Evolutionary conservation across 2,329 filamentous ascomycete genomes (phyloP).

Genomic region (Myotisia sp.): DNA sequence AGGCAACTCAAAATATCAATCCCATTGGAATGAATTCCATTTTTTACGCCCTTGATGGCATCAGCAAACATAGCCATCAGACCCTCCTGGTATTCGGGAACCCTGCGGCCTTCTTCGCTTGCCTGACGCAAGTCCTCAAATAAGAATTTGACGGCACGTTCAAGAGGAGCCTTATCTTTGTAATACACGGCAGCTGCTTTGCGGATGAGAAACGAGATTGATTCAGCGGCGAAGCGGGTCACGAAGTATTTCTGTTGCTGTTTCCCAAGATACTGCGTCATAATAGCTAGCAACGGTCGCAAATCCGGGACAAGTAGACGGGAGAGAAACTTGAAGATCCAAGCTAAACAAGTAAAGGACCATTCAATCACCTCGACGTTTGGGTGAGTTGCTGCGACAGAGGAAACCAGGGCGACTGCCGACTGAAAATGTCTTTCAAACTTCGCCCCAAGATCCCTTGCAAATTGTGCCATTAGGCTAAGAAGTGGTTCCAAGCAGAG

Average conservation of each 20-base stretch:
- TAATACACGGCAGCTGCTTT: conserved; percentile 70
- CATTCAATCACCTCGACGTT: conserved; percentile 90
- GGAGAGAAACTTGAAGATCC: conserved; percentile 93
- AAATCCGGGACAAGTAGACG: conserved; percentile 74
- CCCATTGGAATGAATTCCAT: conserved; percentile 44
- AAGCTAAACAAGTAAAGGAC: conserved; percentile 87
- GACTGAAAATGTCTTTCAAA: conserved; percentile 81
- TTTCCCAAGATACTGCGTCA: conserved; percentile 73
- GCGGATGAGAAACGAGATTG: conserved; percentile 81
- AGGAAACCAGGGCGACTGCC: conserved; percentile 59
- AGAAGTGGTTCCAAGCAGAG: conserved; percentile 74
- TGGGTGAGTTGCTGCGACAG: conserved; percentile 61
- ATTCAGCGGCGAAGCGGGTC: conserved; percentile 82
- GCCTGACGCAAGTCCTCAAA: conserved; percentile 48
- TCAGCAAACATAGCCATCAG: conserved; percentile 88
- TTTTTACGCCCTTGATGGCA: conserved; percentile 51
- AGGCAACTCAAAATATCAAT: conserved; percentile 39
- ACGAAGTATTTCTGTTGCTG: conserved; percentile 72
- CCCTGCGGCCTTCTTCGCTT: conserved; percentile 20
- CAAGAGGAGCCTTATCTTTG: conserved; percentile 54
- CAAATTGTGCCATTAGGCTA: conserved; percentile 78
- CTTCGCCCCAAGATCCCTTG: conserved; percentile 73
- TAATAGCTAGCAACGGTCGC: conserved; percentile 65
- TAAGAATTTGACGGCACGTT: conserved; percentile 56
- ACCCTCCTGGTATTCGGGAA: conserved; percentile 61